phyloP scores from a whole-genome alignment of 495 filamentous ascomycete genomes.

The Neurospora pannonica region DNA sequence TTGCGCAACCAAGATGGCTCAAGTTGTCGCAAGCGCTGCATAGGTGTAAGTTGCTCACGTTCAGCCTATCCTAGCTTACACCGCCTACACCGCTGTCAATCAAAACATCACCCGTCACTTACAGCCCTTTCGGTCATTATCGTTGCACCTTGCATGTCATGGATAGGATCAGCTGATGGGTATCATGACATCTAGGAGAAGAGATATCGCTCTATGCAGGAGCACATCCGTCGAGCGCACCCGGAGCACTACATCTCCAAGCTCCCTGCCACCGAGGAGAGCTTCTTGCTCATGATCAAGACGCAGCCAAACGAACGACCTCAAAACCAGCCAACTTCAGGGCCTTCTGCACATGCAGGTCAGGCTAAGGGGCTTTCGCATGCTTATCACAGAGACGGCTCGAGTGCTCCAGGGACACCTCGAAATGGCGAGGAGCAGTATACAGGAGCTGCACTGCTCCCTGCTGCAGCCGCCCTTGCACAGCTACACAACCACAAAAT shows the following conservation, averaged over 20 bases:
- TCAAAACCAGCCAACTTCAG: constrained; percentile 21
- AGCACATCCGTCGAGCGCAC: constrained; percentile 96
- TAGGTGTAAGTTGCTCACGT: constrained; percentile 68
- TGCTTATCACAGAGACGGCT: constrained; percentile 51
- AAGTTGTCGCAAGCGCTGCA: constrained; percentile 93
- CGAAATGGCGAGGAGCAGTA: constrained; percentile 66
- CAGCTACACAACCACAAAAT: constrained; percentile 73
- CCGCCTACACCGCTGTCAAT: not conserved
- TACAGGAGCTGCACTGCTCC: constrained; percentile 47
- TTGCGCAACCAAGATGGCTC: constrained; percentile 94
- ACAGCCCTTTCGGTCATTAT: not conserved
- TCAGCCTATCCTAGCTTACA: constrained; percentile 11
- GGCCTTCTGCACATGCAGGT: constrained; percentile 16
- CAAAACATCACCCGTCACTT: not conserved
- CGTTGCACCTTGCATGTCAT: not conserved
- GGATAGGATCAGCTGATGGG: constrained; percentile 4
- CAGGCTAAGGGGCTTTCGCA: constrained; percentile 31
- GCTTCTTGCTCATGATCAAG: constrained; percentile 92
- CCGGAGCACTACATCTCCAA: constrained; percentile 97
- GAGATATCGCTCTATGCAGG: constrained; percentile 97
- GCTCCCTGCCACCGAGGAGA: constrained; percentile 97
- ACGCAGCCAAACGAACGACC: constrained; percentile 76
- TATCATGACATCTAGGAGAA: constrained; percentile 59
- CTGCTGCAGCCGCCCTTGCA: constrained; percentile 76
- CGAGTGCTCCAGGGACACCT: constrained; percentile 62